phyloP scores from a whole-genome alignment of 2,329 filamentous ascomycete genomes.

The Trichoderma oligosporum region DNA sequence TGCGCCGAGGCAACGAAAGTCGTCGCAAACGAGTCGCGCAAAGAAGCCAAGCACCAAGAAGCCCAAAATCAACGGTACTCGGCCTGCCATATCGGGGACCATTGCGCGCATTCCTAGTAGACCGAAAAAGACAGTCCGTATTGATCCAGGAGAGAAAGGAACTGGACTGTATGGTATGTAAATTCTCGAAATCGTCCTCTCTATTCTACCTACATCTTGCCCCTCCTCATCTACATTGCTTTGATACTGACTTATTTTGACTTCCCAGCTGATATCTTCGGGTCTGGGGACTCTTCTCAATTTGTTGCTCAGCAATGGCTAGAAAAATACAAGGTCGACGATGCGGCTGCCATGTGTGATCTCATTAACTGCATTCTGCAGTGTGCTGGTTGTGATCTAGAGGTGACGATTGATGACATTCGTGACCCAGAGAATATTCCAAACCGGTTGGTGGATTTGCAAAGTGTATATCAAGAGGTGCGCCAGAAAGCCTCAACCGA shows the following conservation, averaged over 20 bases:
- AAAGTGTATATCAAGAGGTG: constrained; percentile 79
- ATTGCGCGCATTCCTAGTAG: constrained; percentile 47
- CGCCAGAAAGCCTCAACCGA: background rate
- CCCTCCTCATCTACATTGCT: constrained; percentile 20
- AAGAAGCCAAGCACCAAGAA: constrained; percentile 61
- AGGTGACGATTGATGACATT: constrained; percentile 78
- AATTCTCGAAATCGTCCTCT: background rate
- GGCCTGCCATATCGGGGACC: constrained; percentile 36
- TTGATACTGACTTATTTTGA: constrained; percentile 7
- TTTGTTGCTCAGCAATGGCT: constrained; percentile 60
- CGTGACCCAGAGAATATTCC: constrained; percentile 84
- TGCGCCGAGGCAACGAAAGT: constrained; percentile 36
- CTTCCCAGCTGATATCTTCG: constrained; percentile 57
- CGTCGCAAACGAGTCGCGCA: constrained; percentile 43
- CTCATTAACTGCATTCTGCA: constrained; percentile 65
- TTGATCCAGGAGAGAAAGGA: constrained; percentile 49
- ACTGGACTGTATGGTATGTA: constrained; percentile 54
- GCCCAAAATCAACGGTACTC: constrained; percentile 58
- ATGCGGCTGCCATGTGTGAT: constrained; percentile 54
- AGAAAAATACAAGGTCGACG: constrained; percentile 52
- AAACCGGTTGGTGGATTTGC: constrained; percentile 74
- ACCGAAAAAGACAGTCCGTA: constrained; percentile 54
- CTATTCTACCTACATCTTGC: background rate
- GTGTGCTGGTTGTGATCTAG: constrained; percentile 74
- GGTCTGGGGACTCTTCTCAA: constrained; percentile 53